Percentiles rank a stretch among this genome's conserved stretches.
These are phyloP conservation scores for Monosporascus sp. DNA, from an alignment of 2,329 filamentous ascomycete species.

Conservation along the genomic window DNA sequence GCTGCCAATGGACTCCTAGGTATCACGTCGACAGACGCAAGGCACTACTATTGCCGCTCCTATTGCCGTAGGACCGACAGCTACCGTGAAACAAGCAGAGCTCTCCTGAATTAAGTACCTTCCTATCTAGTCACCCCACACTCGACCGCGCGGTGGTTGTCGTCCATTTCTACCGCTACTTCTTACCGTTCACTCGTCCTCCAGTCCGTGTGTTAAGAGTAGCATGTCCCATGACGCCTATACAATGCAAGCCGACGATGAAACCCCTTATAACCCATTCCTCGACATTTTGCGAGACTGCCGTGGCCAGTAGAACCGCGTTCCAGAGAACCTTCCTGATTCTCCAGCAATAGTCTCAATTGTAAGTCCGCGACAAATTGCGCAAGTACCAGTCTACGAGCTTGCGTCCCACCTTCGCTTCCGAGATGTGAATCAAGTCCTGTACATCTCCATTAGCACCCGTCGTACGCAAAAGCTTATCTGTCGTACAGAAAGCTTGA, in stretches of 20 bases:
- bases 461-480: conserved; percentile 18
- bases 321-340: conserved; percentile 1
- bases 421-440: conserved; percentile 97
- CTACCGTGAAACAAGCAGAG: background rate
- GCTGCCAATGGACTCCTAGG: background rate
- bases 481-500: conserved; percentile 13
- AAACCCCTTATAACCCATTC: conserved; percentile 22
- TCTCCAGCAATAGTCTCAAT: conserved; percentile 29
- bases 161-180: background rate
- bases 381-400: conserved; percentile 98
- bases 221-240: conserved; percentile 29
- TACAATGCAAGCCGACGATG: conserved; percentile 32
- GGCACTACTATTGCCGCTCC: background rate
- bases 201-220: conserved; percentile 15
- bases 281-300: conserved; percentile 15
- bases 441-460: conserved; percentile 31
- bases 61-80: background rate
- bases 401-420: conserved; percentile 96
- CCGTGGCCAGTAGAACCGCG: conserved; percentile 1
- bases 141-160: background rate
- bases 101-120: background rate
- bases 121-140: background rate
- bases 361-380: conserved; percentile 94
- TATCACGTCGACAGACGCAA: background rate
- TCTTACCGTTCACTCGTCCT: conserved; percentile 7